phyloP scores from a whole-genome alignment of 176 grass and related monocot species.

The Aegilops bicornis region DNA sequence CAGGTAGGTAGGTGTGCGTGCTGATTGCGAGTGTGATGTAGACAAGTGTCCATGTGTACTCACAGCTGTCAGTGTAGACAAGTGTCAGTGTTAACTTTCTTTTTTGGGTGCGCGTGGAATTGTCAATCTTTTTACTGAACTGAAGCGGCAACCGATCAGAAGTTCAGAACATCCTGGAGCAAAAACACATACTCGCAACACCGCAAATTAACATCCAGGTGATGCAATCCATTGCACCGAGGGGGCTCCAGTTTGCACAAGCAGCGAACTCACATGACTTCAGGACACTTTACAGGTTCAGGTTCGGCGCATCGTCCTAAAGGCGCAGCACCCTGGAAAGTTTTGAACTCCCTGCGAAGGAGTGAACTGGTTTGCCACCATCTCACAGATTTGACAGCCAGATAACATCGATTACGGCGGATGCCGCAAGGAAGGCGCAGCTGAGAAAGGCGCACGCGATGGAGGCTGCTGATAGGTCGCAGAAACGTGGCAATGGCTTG shows the following conservation, averaged over 20 bases:
- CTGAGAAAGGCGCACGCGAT: slow-evolving; percentile 66
- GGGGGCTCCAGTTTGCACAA: not conserved
- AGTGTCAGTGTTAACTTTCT: not conserved
- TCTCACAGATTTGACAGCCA: slow-evolving; percentile 52
- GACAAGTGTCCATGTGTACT: not conserved
- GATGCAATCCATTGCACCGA: not conserved
- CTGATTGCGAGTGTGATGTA: not conserved
- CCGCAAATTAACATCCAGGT: not conserved
- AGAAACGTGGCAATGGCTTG: slow-evolving; percentile 72
- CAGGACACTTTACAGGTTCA: not conserved
- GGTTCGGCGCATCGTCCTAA: not conserved
- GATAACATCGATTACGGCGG: slow-evolving; percentile 48
- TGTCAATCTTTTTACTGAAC: not conserved
- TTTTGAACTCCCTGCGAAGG: not conserved
- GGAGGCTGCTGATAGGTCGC: slow-evolving; percentile 59
- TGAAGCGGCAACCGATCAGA: not conserved
- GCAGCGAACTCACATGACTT: not conserved
- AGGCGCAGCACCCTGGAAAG: not conserved
- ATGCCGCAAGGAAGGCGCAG: slow-evolving; percentile 43
- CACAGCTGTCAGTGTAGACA: not conserved
- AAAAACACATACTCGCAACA: not conserved
- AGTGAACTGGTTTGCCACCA: not conserved
- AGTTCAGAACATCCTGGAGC: not conserved
- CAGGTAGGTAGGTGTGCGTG: not conserved
- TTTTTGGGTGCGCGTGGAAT: too few relatives aligned